Percentiles rank a stretch among this genome's conserved stretches.
These are phyloP conservation scores for Sporothrix schenckii DNA, from an alignment of 2,329 filamentous ascomycete species.

Conservation along the genomic window DNA sequence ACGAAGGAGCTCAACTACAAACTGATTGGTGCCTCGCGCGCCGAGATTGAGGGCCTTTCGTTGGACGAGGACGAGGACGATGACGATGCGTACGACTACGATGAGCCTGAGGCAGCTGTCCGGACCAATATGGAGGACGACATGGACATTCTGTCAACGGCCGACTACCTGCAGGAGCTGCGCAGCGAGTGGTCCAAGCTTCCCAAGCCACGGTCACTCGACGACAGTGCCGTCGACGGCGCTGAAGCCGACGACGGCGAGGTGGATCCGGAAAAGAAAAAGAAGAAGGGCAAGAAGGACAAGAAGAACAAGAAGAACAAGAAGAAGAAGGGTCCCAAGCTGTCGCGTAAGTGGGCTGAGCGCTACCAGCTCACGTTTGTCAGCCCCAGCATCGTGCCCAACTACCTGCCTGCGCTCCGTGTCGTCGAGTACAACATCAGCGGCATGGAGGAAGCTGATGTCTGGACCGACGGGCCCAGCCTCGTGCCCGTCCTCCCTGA, in stretches of 20 bases:
- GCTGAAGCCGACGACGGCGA: constrained; percentile 36
- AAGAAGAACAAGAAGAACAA: constrained; percentile 38
- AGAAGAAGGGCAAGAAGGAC: constrained; percentile 31
- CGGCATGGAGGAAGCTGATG: constrained; percentile 63
- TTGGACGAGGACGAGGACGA: constrained; percentile 42
- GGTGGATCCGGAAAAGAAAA: constrained; percentile 37
- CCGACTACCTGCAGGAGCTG: constrained; percentile 78
- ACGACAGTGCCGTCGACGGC: constrained; percentile 32
- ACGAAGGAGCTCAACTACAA: constrained; percentile 71
- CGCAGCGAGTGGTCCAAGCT: constrained; percentile 76
- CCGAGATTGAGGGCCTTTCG: constrained; percentile 9
- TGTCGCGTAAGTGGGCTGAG: constrained; percentile 67
- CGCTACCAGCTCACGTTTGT: constrained; percentile 81
- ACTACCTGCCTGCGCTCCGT: constrained; percentile 86
- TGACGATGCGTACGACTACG: neutral
- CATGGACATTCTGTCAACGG: constrained; percentile 67
- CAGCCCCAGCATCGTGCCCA: constrained; percentile 85
- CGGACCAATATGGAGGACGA: constrained; percentile 53
- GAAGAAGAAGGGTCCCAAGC: constrained; percentile 45
- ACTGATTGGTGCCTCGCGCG: constrained; percentile 42
- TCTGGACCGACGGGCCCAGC: constrained; percentile 50
- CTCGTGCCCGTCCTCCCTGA: constrained; percentile 34
- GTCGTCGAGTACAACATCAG: constrained; percentile 93
- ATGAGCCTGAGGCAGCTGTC: constrained; percentile 25
- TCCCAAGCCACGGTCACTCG: constrained; percentile 52